Conservation (phyloP, 495 filamentous ascomycete genomes). For the Penicillium crystallinum region DNA sequence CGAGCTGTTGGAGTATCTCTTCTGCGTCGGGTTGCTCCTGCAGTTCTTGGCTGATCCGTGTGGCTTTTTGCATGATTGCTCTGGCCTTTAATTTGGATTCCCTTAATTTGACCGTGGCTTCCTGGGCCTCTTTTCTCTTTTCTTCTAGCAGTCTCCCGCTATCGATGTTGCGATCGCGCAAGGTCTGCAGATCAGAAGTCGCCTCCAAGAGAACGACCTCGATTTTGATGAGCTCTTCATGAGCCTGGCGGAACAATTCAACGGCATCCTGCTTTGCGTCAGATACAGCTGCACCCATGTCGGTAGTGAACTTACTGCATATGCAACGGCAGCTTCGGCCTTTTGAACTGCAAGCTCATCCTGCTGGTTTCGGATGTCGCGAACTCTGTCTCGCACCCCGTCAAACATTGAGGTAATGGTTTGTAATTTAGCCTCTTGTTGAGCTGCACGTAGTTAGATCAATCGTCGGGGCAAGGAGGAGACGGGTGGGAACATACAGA, state of each 20-base stretch:
- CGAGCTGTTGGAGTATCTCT: constrained; percentile 31
- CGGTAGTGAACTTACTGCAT: constrained; percentile 46
- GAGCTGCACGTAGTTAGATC: constrained; percentile 34
- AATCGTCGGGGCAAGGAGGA: neutral
- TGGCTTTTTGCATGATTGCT: constrained; percentile 32
- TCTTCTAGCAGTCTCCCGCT: constrained; percentile 50
- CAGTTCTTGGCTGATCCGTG: constrained; percentile 15
- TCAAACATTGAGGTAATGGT: constrained; percentile 37
- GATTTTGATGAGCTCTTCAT: constrained; percentile 60
- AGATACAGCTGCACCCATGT: constrained; percentile 1
- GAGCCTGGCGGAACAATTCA: constrained; percentile 49
- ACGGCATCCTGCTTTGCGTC: constrained; percentile 49
- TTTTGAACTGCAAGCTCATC: constrained; percentile 57
- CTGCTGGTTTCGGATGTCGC: constrained; percentile 43
- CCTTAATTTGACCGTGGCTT: constrained; percentile 28
- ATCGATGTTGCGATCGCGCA: constrained; percentile 57
- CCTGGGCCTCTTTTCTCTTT: constrained; percentile 34
- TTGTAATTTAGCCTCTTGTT: constrained; percentile 48
- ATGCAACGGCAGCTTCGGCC: constrained; percentile 57
- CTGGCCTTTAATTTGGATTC: constrained; percentile 30
- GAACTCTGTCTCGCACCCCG: constrained; percentile 36
- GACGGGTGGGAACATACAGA: constrained; percentile 45
- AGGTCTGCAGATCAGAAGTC: constrained; percentile 62
- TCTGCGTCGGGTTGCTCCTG: constrained; percentile 21
- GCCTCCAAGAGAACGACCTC: constrained; percentile 73